Base-by-base conservation (phyloP, 805 yeast species). In the Gaillardinia entomophila region DNA sequence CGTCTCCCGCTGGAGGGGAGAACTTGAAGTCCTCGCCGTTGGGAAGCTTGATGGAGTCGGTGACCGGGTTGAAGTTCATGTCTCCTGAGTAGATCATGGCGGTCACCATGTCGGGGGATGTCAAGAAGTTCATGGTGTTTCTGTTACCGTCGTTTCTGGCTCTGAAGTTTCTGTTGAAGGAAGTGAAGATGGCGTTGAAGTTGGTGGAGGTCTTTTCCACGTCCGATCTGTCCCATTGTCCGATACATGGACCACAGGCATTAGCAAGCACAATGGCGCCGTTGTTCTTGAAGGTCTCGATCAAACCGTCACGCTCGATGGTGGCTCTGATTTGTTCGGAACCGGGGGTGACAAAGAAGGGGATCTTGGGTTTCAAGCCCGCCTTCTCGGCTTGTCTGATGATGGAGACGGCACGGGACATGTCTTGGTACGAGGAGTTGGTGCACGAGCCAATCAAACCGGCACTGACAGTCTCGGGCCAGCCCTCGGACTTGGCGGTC, bases 191-290 rank as follows among this genome's bases (percentile, higher is more conserved):
- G 33, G 97, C 85, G 63, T 88, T 89, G 49, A 71, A 71, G 43
- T 80, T 87, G 33, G 70, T 68, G 5, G 82, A 73, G 18, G 71
- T 66, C 57, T 78, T 77, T 29, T 75, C 60, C 27, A 84, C 75
- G 55, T 85, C 95, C 44, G 75, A 72, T 71, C 97, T 83, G 60
- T 92, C 96, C 98, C 98, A 90, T 72, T 90, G 98, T 37, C 98
- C 98, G 57, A 90, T 90, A 71, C 98, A 90, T 53, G 97, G 98
- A 48, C 98, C 98, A 74, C 98, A 90, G 14, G 98, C 98, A 60
- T 90, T 90, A 34, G 97, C 96, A 48, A 90, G 73, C 28, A 90
- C 95, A 38, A 77, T 73, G 47, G 96, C 98, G 39, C 97, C 97
- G 50, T 79, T 82, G 34, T 82, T 77, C 59, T 81, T 79, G 59